Evolutionary conservation across 129 eudicot genomes (phyloP), one percentile per base, ranked within the genome.

Genomic region (Flaveria robusta): DNA sequence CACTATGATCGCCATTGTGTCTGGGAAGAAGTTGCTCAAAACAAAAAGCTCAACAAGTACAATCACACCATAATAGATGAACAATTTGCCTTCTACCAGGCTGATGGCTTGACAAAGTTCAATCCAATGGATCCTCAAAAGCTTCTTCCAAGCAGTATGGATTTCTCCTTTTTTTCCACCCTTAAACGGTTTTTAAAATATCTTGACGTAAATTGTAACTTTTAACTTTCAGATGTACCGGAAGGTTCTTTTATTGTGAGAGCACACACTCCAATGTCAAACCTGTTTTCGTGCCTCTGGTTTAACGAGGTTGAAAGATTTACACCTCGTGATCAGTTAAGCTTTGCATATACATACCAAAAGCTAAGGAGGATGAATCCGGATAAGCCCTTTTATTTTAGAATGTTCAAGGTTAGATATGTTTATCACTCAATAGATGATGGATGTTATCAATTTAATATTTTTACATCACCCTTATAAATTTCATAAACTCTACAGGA

Each of bases 1-100:
- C 99, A 95, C 81, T 95, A 95, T 65, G 97, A 91, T 62, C 97
- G 99, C 31, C 97, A 95, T 79, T 95, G 99, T 82, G 85, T 95
- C 54, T 95, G 99, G 99, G 97, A 95, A 55, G 99, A 95, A 85
- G 99, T 95, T 64, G 96, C 91, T 55, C 99, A 90, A 81, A 95
- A 95, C 71, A 95, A 95, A 83, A 95, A 72, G 86, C 99, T 95
- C 71, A 95, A 95, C 90, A 95, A 91, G 86, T 91, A 85, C 85
- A 95, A 91, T 84, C 99, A 91, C 59, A 87, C 89, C 41, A 54
- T 91, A 31, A 95, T 95, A 52, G 99, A 95, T 20, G 86, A 87
- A 72, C 99, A 95, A 67, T 95, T 95, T 75, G 85, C 86, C 76
- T 95, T 91, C 64, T 95, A 95, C 74, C 96, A 87, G 78, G 96